Conservation (phyloP, 345 rosid genomes). For the Rhodomyrtus tomentosa region DNA sequence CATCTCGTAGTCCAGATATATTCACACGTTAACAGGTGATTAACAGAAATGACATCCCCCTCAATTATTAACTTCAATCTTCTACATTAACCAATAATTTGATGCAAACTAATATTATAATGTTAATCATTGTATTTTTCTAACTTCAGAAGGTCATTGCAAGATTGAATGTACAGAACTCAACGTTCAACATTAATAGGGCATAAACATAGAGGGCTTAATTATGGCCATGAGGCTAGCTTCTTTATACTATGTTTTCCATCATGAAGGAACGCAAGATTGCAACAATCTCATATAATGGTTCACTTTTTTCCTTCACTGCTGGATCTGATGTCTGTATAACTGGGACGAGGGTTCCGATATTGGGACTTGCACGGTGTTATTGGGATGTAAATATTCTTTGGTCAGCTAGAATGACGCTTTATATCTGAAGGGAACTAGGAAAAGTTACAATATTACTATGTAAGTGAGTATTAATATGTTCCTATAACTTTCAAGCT, state of each 20-base stretch:
- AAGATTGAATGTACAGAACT: background rate
- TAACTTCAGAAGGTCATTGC: background rate
- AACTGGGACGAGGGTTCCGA: background rate
- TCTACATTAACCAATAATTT: background rate
- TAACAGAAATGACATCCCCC: background rate
- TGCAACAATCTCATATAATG: background rate
- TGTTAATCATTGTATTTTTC: background rate
- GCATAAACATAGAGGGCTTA: background rate
- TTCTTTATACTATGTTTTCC: background rate
- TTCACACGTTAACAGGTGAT: background rate
- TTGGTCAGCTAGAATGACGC: background rate
- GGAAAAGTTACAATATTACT: background rate
- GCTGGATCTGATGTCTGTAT: background rate
- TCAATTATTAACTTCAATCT: background rate
- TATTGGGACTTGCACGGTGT: background rate
- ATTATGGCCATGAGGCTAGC: background rate
- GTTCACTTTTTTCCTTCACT: background rate
- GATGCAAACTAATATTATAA: background rate
- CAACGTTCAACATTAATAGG: background rate
- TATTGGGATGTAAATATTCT: background rate
- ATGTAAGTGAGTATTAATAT: background rate
- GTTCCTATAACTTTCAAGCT: background rate
- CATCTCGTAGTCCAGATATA: background rate
- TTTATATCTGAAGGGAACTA: background rate
- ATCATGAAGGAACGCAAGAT: background rate